Base-by-base conservation (phyloP, 2,329 filamentous ascomycete species). In the Aspergillus aculeatinus region DNA sequence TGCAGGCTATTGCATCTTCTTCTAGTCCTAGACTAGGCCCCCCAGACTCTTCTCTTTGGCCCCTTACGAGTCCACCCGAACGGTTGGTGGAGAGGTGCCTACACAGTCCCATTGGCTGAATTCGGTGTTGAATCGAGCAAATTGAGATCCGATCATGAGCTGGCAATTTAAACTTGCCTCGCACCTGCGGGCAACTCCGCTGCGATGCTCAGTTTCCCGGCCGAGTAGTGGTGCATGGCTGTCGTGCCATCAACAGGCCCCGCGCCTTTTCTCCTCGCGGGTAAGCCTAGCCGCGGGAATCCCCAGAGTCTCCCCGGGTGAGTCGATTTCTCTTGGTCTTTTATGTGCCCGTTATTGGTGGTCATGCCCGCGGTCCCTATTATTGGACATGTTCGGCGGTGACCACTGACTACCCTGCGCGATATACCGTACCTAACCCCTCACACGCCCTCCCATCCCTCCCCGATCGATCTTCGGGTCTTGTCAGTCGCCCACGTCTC, bases 151-250 rank as follows among this genome's bases (percentile, higher is more conserved):
- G 48, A 62, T 49, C 52, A 73, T 74, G 71, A 65, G 68, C 67
- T 70, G 68, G 70, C 71, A 71, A 67, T 62, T 67, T 63, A 71
- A 67, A 61, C 65, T 74, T 51, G 66, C 68, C 55, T 65, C 68
- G 54, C 68, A 60, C 50, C 55, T 68, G 66, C 71, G 72, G 71
- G 67, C 70, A 57, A 63, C 70, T 66, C 69, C 71, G 71, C 62
- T 70, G 47, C 65, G 70, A 65, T 64, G 61, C 44, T 55, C 66
- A 49, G 49, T 69, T 64, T 68, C 66, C 70, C 72, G 71, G 70
- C 64, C 69, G 65, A 72, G 66, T 67, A 72, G 66, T 67, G 64
- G 63, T 21, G 51, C 62, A 65, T 68, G 63, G 63, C 62, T 65
- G 61, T 63, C 67, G 67, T 67, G 66, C 57, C 52, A 59, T 48